Evolutionary conservation across 441 rosid genomes (phyloP).

Genomic region (Croton laevigatus): DNA sequence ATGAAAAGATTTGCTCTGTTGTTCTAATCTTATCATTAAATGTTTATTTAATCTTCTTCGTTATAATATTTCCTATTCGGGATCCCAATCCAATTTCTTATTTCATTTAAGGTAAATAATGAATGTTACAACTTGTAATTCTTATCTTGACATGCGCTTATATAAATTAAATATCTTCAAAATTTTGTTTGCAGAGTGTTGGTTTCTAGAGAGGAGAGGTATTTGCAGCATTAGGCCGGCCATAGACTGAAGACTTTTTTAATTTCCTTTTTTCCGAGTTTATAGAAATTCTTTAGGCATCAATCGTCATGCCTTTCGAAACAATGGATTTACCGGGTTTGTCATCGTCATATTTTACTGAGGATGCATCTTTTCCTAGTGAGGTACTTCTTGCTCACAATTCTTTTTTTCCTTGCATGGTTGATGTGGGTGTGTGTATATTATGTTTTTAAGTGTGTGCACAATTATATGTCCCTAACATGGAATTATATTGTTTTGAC

Average conservation of each 20-base stretch:
- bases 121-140: not conserved
- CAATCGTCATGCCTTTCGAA: conserved; percentile 40
- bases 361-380: conserved; percentile 33
- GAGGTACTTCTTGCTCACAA: conserved; percentile 35
- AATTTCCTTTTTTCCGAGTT: not conserved
- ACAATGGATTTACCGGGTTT: conserved; percentile 38
- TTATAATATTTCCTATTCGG: conserved; percentile 10
- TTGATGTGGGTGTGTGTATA: too few species aligned
- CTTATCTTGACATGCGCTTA: conserved; percentile 3
- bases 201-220: not conserved
- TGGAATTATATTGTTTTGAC: too few species aligned
- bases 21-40: conserved; percentile 13
- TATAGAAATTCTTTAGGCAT: conserved; percentile 3
- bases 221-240: conserved; percentile 8
- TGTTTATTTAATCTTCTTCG: conserved; percentile 5
- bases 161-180: conserved; percentile 1
- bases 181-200: conserved; percentile 22
- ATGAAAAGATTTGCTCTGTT: not conserved
- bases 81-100: conserved; percentile 21
- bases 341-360: conserved; percentile 34
- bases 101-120: not conserved
- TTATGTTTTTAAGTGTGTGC: too few species aligned
- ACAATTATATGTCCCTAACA: too few species aligned
- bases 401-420: conserved; percentile 11
- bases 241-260: not conserved